Evolutionary conservation across 306 rosid species (phyloP).

Genomic region (Potentilla sterilis): DNA sequence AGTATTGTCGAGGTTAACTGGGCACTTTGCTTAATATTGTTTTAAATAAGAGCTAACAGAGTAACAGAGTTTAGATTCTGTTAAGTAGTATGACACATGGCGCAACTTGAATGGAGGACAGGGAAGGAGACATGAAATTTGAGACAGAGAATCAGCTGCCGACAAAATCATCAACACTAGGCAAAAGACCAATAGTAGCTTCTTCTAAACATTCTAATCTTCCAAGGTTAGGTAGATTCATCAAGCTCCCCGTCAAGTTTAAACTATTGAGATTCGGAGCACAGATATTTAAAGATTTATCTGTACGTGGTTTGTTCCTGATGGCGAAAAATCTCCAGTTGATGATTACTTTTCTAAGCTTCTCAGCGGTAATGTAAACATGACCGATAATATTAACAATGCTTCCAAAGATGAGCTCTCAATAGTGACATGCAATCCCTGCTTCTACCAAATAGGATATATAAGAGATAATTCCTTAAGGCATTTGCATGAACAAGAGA

Average conservation of each 20-base stretch:
- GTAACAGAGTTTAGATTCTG: no score
- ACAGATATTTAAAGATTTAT: no score
- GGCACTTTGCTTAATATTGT: no score
- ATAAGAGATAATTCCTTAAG: neutral
- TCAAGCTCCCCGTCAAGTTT: neutral
- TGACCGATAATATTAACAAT: no score
- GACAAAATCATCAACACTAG: no score
- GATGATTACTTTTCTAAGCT: neutral
- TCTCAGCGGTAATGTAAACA: neutral
- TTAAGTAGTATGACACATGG: no score
- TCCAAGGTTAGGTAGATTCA: neutral
- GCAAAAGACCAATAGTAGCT: neutral
- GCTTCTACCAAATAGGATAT: no score
- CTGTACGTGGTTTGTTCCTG: neutral
- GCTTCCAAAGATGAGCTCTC: neutral
- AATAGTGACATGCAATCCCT: neutral
- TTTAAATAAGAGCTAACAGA: no score
- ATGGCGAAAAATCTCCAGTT: neutral
- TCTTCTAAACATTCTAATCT: neutral
- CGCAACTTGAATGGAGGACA: no score
- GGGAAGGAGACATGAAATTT: no score
- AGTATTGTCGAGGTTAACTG: slow-evolving; percentile 28
- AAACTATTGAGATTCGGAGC: neutral
- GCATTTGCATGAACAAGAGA: neutral
- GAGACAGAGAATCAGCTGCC: no score